A percentile compares a stretch with the other conserved stretches of the same genome.
These are phyloP conservation scores for Epichloe aotearoae DNA, from an alignment of 2,329 filamentous ascomycete species.

Conservation along the genomic window DNA sequence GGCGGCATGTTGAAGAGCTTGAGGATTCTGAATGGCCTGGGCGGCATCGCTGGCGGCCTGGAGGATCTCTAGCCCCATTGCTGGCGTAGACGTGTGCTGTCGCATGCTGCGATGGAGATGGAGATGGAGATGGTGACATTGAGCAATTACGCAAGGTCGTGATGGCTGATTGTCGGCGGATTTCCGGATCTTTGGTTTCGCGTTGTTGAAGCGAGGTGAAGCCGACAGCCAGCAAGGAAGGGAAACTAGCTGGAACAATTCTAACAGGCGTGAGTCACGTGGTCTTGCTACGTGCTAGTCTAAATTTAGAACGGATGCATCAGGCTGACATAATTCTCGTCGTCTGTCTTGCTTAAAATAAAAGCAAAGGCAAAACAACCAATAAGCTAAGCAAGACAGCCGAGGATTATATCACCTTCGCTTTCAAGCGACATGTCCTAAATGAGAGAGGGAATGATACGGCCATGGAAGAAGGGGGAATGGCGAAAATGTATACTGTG, in stretches of 20 bases:
- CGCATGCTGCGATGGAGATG: conserved; percentile 10
- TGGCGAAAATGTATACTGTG: too few relatives aligned
- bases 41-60: conserved; percentile 32
- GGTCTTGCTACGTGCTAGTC: background rate
- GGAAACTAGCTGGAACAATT: background rate
- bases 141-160: conserved; percentile 9
- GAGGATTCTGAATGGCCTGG: conserved; percentile 24
- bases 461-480: too few relatives aligned
- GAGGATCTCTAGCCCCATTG: conserved; percentile 31
- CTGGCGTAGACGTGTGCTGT: conserved; percentile 30
- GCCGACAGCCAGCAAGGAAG: conserved; percentile 13
- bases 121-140: conserved; percentile 15
- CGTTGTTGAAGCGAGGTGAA: conserved; percentile 26
- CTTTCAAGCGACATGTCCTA: background rate
- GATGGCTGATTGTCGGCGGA: conserved; percentile 32
- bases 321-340: too few relatives aligned
- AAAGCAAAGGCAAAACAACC: background rate
- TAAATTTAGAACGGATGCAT: too few relatives aligned
- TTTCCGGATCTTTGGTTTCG: conserved; percentile 22
- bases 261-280: background rate
- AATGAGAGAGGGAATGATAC: too few relatives aligned
- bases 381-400: too few relatives aligned
- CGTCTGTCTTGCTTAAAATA: too few relatives aligned
- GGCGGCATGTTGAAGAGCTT: conserved; percentile 26
- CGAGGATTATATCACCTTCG: background rate